A percentile compares a stretch with the other conserved stretches of the same genome.
phyloP scores from a whole-genome alignment of 306 rosid species.

The Phaseolus lunatus region DNA sequence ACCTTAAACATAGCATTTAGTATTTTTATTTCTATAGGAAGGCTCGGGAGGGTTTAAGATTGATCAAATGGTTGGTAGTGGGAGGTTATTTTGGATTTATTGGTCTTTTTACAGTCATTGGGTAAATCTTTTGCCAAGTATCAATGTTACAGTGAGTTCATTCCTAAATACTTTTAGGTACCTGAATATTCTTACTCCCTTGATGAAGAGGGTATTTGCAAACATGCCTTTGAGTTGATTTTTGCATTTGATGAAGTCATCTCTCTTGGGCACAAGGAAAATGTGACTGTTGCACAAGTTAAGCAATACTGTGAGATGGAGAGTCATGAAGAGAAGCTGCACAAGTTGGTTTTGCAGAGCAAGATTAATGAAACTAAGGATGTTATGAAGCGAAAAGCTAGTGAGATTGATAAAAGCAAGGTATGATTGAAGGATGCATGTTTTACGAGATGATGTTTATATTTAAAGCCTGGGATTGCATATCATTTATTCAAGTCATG shows the following conservation, averaged over 20 bases:
- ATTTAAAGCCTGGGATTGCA: background rate
- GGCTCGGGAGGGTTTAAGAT: slow-evolving; percentile 20
- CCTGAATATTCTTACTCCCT: slow-evolving; percentile 90
- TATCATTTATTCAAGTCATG: slow-evolving; percentile 12
- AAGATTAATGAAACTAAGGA: slow-evolving; percentile 97
- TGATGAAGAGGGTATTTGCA: slow-evolving; percentile 94
- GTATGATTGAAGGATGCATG: slow-evolving; percentile 52
- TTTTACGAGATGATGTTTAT: background rate
- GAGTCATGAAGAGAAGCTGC: slow-evolving; percentile 98
- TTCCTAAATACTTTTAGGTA: slow-evolving; percentile 76
- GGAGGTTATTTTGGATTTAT: slow-evolving; percentile 26
- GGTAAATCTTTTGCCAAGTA: background rate
- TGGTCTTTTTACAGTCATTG: slow-evolving; percentile 16
- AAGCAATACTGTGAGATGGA: slow-evolving; percentile 96
- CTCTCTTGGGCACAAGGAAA: slow-evolving; percentile 95
- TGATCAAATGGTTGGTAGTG: slow-evolving; percentile 26
- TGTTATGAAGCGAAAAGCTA: slow-evolving; percentile 95
- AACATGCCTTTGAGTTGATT: slow-evolving; percentile 87
- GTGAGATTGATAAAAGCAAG: slow-evolving; percentile 99
- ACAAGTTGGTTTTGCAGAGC: slow-evolving; percentile 90
- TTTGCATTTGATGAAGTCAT: slow-evolving; percentile 97
- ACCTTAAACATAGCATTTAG: slow-evolving; percentile 10
- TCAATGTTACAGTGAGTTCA: slow-evolving; percentile 18
- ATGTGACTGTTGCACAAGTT: slow-evolving; percentile 84
- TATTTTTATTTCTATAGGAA: slow-evolving; percentile 19